A percentile compares a stretch with the other conserved stretches of the same genome.
These are phyloP conservation scores for Penicillium fimorum DNA, from an alignment of 495 filamentous ascomycete species.

Conservation along the genomic window DNA sequence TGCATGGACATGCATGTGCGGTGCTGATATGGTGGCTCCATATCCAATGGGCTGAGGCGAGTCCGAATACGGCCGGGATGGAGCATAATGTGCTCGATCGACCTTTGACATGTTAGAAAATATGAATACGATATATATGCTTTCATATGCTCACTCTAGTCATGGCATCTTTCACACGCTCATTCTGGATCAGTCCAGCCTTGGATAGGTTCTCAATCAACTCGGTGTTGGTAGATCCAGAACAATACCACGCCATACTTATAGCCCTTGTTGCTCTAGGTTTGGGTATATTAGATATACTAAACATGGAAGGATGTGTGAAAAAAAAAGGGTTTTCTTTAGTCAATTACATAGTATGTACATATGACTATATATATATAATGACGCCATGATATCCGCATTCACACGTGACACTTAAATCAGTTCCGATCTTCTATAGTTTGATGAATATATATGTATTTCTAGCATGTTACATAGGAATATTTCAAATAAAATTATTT, in stretches of 20 bases:
- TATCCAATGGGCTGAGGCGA: conserved; percentile 88
- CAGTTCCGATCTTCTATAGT: neutral
- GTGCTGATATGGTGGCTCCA: conserved; percentile 87
- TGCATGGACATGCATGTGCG: conserved; percentile 93
- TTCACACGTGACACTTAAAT: neutral
- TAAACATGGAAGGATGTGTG: conserved; percentile 5
- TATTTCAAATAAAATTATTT: too few species aligned
- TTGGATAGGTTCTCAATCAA: conserved; percentile 76
- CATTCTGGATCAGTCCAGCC: conserved; percentile 67
- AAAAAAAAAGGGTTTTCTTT: neutral
- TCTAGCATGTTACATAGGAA: too few species aligned
- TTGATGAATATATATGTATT: too few species aligned
- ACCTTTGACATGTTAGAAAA: conserved; percentile 53
- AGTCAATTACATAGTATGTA: neutral
- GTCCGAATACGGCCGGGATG: conserved; percentile 78
- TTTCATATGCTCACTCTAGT: conserved; percentile 54
- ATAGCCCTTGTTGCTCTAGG: conserved; percentile 19
- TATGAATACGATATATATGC: neutral
- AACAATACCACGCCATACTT: conserved; percentile 91
- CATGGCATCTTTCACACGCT: conserved; percentile 75
- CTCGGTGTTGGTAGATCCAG: conserved; percentile 71
- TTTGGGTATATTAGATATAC: neutral
- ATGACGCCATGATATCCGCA: conserved; percentile 27
- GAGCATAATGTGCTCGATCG: conserved; percentile 81
- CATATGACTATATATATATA: conserved; percentile 1